Evolutionary conservation across 768 basidiomycete genomes (phyloP).

Genomic region (Gymnopilus junonius): DNA sequence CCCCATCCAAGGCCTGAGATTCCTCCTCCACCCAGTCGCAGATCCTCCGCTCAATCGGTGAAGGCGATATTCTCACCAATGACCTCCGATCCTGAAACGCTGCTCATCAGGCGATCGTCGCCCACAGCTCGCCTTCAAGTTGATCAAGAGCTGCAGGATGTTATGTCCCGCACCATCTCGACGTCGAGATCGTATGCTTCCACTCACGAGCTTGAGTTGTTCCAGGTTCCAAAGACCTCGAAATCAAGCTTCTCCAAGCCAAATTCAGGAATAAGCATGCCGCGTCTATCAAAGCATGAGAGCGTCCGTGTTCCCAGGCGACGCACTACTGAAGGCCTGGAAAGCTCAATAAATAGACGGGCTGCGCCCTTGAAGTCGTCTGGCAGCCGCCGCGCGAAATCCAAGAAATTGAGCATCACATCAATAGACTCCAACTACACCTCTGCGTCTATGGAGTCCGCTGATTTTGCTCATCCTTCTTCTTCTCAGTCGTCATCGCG

Average conservation of each 20-base stretch:
- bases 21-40: slow-evolving; percentile 47
- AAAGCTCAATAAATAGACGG: slow-evolving; percentile 33
- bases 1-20: slow-evolving; percentile 21
- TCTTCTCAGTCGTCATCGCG: slow-evolving; percentile 41
- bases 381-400: slow-evolving; percentile 31
- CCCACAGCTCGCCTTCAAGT: slow-evolving; percentile 67
- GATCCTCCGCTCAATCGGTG: slow-evolving; percentile 68
- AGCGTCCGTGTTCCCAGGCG: slow-evolving; percentile 69
- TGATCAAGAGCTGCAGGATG: slow-evolving; percentile 79
- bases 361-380: slow-evolving; percentile 28
- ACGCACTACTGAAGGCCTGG: slow-evolving; percentile 47
- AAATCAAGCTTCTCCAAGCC: slow-evolving; percentile 54
- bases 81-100: slow-evolving; percentile 56
- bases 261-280: slow-evolving; percentile 64
- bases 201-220: slow-evolving; percentile 57
- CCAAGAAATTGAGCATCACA: slow-evolving; percentile 40
- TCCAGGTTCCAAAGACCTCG: slow-evolving; percentile 49
- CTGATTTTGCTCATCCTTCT: slow-evolving; percentile 27
- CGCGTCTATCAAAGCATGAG: slow-evolving; percentile 68
- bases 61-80: slow-evolving; percentile 61
- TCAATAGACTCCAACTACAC: slow-evolving; percentile 29
- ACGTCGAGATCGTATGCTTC: slow-evolving; percentile 70
- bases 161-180: slow-evolving; percentile 76
- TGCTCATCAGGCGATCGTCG: slow-evolving; percentile 71
- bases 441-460: slow-evolving; percentile 7